phyloP scores from a whole-genome alignment of 805 yeast species.

The Kluyveromyces nonfermentans region DNA sequence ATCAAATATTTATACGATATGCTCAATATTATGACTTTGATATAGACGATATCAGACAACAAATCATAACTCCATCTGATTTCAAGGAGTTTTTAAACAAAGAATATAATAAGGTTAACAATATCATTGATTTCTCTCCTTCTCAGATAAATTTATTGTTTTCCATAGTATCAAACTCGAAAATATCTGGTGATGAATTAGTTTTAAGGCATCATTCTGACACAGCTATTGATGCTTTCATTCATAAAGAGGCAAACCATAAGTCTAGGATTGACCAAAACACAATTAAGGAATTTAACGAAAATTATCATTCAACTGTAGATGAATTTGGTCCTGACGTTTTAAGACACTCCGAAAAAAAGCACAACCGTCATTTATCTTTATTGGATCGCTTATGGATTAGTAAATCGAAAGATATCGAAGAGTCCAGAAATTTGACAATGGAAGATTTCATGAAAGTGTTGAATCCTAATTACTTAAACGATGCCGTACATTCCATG shows the following conservation, averaged over 20 bases:
- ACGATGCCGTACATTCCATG: conserved; percentile 27
- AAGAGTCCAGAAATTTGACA: conserved; percentile 22
- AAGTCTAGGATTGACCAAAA: conserved; percentile 14
- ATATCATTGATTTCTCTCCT: conserved; percentile 33
- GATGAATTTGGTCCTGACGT: conserved; percentile 17
- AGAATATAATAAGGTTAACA: conserved; percentile 34
- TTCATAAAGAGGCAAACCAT: conserved; percentile 21
- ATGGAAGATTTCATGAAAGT: conserved; percentile 35
- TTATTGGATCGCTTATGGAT: conserved; percentile 12
- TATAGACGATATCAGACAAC: conserved; percentile 22
- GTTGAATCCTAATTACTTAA: conserved; percentile 33
- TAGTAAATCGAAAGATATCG: conserved; percentile 6
- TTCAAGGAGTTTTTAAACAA: conserved; percentile 28
- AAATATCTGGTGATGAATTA: conserved; percentile 14
- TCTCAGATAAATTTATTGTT: conserved; percentile 33
- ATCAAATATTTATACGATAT: conserved; percentile 31
- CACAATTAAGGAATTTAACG: conserved; percentile 20
- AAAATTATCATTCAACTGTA: conserved; percentile 19
- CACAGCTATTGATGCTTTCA: conserved; percentile 19
- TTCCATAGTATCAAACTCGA: conserved; percentile 30
- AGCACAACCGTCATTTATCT: conserved; percentile 6
- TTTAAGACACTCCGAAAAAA: conserved; percentile 4
- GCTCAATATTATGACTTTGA: conserved; percentile 22
- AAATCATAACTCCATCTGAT: conserved; percentile 30
- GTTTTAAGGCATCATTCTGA: conserved; percentile 19